phyloP scores from a whole-genome alignment of 176 grass and related monocot species.

The Raddia distichophylla region DNA sequence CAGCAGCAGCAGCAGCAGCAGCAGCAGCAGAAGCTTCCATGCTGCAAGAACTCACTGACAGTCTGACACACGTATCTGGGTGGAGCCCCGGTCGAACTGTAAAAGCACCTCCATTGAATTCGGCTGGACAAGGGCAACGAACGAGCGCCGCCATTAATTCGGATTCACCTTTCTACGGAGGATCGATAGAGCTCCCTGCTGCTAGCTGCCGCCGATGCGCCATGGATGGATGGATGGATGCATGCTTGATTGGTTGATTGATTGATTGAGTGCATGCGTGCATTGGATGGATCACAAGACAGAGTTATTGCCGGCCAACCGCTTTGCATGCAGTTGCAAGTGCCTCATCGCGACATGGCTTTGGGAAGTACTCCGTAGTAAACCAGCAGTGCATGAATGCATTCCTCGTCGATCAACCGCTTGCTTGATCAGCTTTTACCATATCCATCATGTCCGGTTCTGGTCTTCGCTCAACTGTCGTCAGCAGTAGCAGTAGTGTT shows the following conservation, averaged over 20 bases:
- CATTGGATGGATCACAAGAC: slow-evolving; percentile 3
- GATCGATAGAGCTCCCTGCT: too few species aligned
- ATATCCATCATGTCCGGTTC: slow-evolving; percentile 5
- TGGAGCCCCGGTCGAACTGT: slow-evolving; percentile 54
- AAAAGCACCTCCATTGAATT: slow-evolving; percentile 45
- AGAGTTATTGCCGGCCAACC: slow-evolving; percentile 52
- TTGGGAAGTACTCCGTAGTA: slow-evolving; percentile 24
- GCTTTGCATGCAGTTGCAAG: background rate
- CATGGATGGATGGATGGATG: slow-evolving; percentile 22
- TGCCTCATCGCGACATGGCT: slow-evolving; percentile 13
- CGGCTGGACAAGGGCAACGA: slow-evolving; percentile 19
- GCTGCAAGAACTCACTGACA: slow-evolving; percentile 53
- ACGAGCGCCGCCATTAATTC: slow-evolving; percentile 22
- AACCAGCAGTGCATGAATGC: slow-evolving; percentile 10
- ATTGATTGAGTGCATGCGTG: background rate
- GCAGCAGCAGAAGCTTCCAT: slow-evolving; percentile 50
- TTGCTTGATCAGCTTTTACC: slow-evolving; percentile 24
- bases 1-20: slow-evolving; percentile 5
- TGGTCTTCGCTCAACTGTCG: background rate
- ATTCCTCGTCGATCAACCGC: background rate
- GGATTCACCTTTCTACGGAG: slow-evolving; percentile 33
- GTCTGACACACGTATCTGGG: slow-evolving; percentile 58
- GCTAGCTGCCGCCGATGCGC: slow-evolving; percentile 13
- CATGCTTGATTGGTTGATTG: slow-evolving; percentile 29
- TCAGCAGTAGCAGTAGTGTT: background rate